A percentile compares a stretch with the other conserved stretches of the same genome.
Conservation (phyloP, 2,329 filamentous ascomycete genomes). For the Phoma herbarum region DNA sequence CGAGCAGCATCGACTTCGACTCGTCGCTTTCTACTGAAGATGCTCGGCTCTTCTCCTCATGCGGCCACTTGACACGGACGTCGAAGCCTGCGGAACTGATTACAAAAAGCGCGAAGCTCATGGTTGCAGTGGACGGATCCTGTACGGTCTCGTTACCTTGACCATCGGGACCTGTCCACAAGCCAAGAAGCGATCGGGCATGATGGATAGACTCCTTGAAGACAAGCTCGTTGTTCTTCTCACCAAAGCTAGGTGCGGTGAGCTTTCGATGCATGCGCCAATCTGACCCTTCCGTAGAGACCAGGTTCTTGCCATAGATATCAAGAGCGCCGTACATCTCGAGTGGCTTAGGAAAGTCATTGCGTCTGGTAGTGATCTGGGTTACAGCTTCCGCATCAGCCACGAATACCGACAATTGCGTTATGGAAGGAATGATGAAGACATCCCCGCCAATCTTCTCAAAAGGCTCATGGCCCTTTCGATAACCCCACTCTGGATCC, state of each 20-base stretch:
- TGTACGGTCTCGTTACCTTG: conserved; percentile 57
- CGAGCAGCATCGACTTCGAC: conserved; percentile 44
- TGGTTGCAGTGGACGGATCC: conserved; percentile 70
- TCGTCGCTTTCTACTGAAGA: conserved; percentile 32
- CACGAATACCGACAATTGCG: conserved; percentile 62
- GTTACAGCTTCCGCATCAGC: conserved; percentile 71
- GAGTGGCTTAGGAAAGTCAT: conserved; percentile 75
- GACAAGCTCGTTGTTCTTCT: conserved; percentile 75
- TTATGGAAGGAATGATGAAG: conserved; percentile 71
- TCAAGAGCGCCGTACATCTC: conserved; percentile 67
- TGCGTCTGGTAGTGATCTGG: conserved; percentile 71
- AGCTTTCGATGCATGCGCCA: conserved; percentile 80
- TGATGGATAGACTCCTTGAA: conserved; percentile 71
- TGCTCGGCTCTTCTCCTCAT: conserved; percentile 60
- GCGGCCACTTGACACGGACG: conserved; percentile 64
- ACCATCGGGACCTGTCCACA: conserved; percentile 43
- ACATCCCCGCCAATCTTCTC: conserved; percentile 66
- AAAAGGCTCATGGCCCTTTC: conserved; percentile 66
- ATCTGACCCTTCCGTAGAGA: conserved; percentile 72
- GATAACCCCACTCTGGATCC: conserved; percentile 68
- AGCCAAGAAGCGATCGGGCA: conserved; percentile 53
- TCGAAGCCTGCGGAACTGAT: conserved; percentile 78
- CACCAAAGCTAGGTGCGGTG: conserved; percentile 76
- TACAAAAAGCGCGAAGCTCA: conserved; percentile 67
- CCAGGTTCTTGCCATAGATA: conserved; percentile 75